Base-by-base conservation (phyloP, 2,329 filamentous ascomycete species). In the Penicillium brevicompactum region DNA sequence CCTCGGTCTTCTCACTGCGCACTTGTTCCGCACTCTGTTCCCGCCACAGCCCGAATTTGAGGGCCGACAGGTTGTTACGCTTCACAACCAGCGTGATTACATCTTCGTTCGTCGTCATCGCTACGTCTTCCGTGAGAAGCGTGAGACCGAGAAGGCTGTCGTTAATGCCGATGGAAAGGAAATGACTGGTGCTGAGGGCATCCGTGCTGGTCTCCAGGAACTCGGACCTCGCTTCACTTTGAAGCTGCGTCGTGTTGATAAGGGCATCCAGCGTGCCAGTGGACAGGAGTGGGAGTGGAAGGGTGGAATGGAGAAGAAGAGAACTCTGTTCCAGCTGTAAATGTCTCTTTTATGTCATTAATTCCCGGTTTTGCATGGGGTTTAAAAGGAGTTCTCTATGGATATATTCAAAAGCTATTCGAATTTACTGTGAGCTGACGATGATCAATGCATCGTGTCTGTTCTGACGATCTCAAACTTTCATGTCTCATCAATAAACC, bases 271-370 rank as follows among this genome's bases (percentile, higher is more conserved):
- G 80, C 86, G 74, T 79, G 88, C 75, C 45, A 87, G 85, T 74
- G 91, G 91, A 37, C 84, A 91, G 64, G 90, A 96, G 70, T 97
- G 94, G 93, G 86, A 97, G 72, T 99, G 94, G 94, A 95, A 96
- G 78, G 89, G 90, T 10, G 87, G 87, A 71, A 95, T 94, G 88
- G 94, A 99, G 79, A 97, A 97, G 80, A 82, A 90, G 70, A 83
- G 94, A 68, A 97, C 93, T 64, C 87, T 91, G 72, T 99, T 97
- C 79, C 94, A 95, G 76, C 80, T 99, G 70, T 97, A 65, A 64
- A 57, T 54, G 53, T 55, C 52, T 59, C 40, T 51, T 18, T 54
- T 61, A 51, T 38, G 50, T 51, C 44, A 43, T 43, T 49, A 49
- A 57, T 46, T 61, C 38, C 38, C 22, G n/a, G 38, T 59, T 43